A percentile compares a stretch with the other conserved stretches of the same genome.
Evolutionary conservation across 1,139 yeast species (phyloP).

Genomic region (Sugiyamaella novakii): DNA sequence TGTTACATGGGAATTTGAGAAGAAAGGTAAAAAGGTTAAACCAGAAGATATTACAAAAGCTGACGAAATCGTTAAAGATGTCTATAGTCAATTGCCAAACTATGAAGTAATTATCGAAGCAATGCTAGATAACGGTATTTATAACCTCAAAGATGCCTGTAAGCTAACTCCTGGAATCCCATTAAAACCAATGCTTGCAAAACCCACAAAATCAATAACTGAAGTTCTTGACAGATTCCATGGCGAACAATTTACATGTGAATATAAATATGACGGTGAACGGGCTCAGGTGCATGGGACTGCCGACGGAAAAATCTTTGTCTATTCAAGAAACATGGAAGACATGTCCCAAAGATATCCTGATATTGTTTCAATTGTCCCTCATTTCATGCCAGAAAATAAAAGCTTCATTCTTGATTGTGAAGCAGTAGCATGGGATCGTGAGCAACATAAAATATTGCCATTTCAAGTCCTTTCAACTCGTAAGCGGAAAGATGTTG

Average conservation of each 20-base stretch:
- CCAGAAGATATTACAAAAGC: slow-evolving; percentile 47
- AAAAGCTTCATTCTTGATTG: slow-evolving; percentile 77
- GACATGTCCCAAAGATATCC: slow-evolving; percentile 97
- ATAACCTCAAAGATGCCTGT: slow-evolving; percentile 65
- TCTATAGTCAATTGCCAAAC: slow-evolving; percentile 89
- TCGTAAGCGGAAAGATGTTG: slow-evolving; percentile 90
- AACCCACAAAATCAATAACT: slow-evolving; percentile 89
- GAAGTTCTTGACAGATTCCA: slow-evolving; percentile 89
- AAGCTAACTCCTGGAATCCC: slow-evolving; percentile 91
- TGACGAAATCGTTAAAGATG: slow-evolving; percentile 79
- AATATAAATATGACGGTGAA: slow-evolving; percentile 97
- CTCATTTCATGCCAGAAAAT: slow-evolving; percentile 56
- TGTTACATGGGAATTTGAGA: slow-evolving; percentile 55
- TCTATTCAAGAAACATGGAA: slow-evolving; percentile 93
- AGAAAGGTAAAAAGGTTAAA: slow-evolving; percentile 29
- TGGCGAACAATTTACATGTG: slow-evolving; percentile 86
- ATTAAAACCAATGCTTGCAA: slow-evolving; percentile 95
- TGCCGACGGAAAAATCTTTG: slow-evolving; percentile 64
- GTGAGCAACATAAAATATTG: slow-evolving; percentile 66
- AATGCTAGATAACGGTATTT: slow-evolving; percentile 68
- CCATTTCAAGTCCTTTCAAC: slow-evolving; percentile 94
- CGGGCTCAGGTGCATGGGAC: slow-evolving; percentile 90
- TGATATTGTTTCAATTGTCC: slow-evolving; percentile 71
- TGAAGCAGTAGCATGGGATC: slow-evolving; percentile 99
- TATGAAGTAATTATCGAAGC: slow-evolving; percentile 73